Evolutionary conservation across 2,329 filamentous ascomycete genomes (phyloP), one percentile per base, ranked within the genome.

Genomic region (Lasiodiplodia sp.): DNA sequence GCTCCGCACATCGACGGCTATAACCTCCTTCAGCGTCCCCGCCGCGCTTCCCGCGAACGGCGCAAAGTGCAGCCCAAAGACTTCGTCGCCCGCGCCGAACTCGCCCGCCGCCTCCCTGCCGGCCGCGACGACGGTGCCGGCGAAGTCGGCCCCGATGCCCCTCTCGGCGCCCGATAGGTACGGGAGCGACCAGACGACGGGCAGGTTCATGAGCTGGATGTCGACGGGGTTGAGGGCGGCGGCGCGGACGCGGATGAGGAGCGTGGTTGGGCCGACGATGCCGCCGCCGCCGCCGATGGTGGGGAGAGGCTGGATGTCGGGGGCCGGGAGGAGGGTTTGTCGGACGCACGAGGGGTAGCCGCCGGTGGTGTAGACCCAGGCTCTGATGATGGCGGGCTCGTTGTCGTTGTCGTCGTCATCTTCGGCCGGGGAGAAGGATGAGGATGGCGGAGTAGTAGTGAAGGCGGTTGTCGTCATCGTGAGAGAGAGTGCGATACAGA

Each of bases 201-300:
- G 53, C 14, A 67, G 14, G 65, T 67, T 67, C 65, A 67, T 70
- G 77, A 76, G 57, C 79, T 77, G 67, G 71, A 76, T 66, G 66
- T 81, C 80, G 38, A 82, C 82, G 4, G 82, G 81, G 69, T 85
- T 85, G 68, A 86, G 81, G 16, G 80, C 82, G 4, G 79, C 81
- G 67, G 82, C 81, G 66, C 80, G 77, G n/a, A 82, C 73, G 62
- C 77, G 79, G 68, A 85, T 72, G 37, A 83, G 71, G 37, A 85
- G 21, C 31, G 75, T 10, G n/a, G 62, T 34, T 16, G 38, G 56
- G 40, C 14, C 40, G 40, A 44, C 16, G 40, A 44, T 16, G 14
- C 40, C 40, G 40, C 40, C 40, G 40, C 16, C 16, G 40, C 2
- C 14, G 40, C 3, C 3, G 14, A 12, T n/a, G n/a, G n/a, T 25